Conservation (phyloP, 352 stramenopile genomes). For the Pythium guiyangense region DNA sequence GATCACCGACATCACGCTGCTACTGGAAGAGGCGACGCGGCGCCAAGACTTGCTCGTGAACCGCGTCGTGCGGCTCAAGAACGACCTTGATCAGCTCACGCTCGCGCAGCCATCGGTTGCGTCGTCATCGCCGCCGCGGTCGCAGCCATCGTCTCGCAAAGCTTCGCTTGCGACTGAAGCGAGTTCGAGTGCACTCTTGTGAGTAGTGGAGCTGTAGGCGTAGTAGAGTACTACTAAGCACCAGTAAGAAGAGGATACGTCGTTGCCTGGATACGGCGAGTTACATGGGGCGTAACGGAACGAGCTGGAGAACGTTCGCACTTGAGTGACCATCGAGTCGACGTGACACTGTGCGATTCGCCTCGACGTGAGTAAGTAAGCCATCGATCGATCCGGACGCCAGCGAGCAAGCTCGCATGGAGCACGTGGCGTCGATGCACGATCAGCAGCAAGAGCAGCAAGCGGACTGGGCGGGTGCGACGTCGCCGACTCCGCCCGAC, state of each 20-base stretch:
- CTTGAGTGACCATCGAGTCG: no score
- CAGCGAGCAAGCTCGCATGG: neutral
- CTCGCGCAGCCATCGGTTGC: neutral
- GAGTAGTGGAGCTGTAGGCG: no score
- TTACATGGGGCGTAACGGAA: no score
- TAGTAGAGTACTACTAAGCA: no score
- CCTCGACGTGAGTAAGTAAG: no score
- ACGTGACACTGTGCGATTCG: no score
- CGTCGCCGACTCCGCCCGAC: neutral
- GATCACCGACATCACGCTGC: constrained; percentile 32
- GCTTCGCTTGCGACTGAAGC: no score
- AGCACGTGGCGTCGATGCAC: constrained; percentile 1
- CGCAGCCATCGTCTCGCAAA: neutral
- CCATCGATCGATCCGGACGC: no score
- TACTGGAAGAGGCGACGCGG: constrained; percentile 41
- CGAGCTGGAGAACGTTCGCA: no score
- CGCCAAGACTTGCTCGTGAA: constrained; percentile 41
- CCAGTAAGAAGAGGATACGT: no score
- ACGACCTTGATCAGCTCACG: constrained; percentile 25
- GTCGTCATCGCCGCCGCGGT: neutral
- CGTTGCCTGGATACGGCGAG: no score
- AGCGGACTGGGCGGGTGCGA: neutral
- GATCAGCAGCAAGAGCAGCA: neutral
- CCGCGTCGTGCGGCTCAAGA: constrained; percentile 32
- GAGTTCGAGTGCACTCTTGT: no score